Base-by-base conservation (phyloP, 1,284 basidiomycete species). In the Lentinula novae-zelandiae region DNA sequence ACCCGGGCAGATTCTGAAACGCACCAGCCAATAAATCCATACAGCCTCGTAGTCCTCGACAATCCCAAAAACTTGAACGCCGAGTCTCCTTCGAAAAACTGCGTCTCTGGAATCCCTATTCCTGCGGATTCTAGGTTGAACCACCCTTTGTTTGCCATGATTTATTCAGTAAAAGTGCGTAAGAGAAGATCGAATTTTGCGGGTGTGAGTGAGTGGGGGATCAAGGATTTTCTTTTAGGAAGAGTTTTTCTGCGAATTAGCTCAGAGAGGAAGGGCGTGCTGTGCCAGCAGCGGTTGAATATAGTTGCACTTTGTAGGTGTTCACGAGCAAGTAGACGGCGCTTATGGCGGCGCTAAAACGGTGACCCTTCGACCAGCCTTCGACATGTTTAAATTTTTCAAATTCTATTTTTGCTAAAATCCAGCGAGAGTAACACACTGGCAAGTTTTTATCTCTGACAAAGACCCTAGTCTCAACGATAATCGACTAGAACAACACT, bases 11-110 rank as follows among this genome's bases (percentile, higher is more conserved):
- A 39, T 20, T 42, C 20, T 7, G 17, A 20, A 17, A 38, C 87
- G 73, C 66, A 95, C 93, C 90, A 95, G 57, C 80, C 88, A 54
- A 81, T 75, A 67, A 96, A 96, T 1, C 93, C 93, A 73, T 93
- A 94, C 59, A 96, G 73, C 52, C 94, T 76, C 67, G 93, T 89
- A 42, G 80, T 91, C 66, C 86, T 81, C 9, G 93, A 89, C 62
- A 96, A 77, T 0, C 86, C 86, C 10, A 95, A 79, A 64, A 85
- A 86, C 56, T 81, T 83, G 80, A 94, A 96, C 9, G 93, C 91
- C 13, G 91, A 89, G 70, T 94, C 91, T 15, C 87, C 89, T 71
- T 91, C 90, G 66, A 90, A 92, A 76, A 89, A 88, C 64, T 87
- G 84, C 34, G 81, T 86, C 68, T 92, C 88, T 5, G 89, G 85